Evolutionary conservation across 2,329 filamentous ascomycete genomes (phyloP), one percentile per base, ranked within the genome.

Genomic region (Coleophoma crateriformis): DNA sequence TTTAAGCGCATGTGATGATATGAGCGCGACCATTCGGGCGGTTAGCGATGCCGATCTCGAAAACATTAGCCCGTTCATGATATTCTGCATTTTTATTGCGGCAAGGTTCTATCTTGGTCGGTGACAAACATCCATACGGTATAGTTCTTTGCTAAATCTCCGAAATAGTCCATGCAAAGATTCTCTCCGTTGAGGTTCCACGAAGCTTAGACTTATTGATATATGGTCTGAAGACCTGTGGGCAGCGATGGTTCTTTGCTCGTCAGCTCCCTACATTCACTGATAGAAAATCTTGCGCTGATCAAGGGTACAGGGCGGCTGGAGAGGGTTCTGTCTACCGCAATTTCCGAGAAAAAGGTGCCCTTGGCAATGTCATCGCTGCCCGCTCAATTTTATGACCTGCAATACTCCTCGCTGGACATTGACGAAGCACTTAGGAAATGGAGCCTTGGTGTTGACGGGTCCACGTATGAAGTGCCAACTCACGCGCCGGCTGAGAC

Each of bases 161-260:
- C 22, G 27, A 13, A 6, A 12, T 22, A 51, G 54, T 54, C 8
- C 51, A 55, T 42, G 49, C 51, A n/a, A 55, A 55, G 19, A 47
- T 54, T 8, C 42, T 55, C 2, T 51, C 49, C 2, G 54, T 54
- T 19, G 51, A 55, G 33, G 49, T 52, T 12, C 54, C 54, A 34
- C 43, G 51, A 39, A 51, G 33, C 42, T 41, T 55, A 11, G 51
- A 55, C 22, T 41, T 54, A 1, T 40, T 55, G 13, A 46, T 54
- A 12, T 55, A 55, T 33, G 54, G 46, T 1, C 33, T 55, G 41
- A 55, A 55, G 35, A 55, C 51, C 3, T 55, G 51, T 48, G 49
- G 54, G n/a, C 51, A 55, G 35, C 46, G 54, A 32, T 55, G 54
- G 54, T 51, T 50, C 19, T 53, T 55, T 51, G 54, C 54, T 7